Percentiles rank a stretch among this genome's conserved stretches.
These are phyloP conservation scores for Ceratocystis eucalypticola DNA, from an alignment of 2,329 filamentous ascomycete species.

Conservation along the genomic window DNA sequence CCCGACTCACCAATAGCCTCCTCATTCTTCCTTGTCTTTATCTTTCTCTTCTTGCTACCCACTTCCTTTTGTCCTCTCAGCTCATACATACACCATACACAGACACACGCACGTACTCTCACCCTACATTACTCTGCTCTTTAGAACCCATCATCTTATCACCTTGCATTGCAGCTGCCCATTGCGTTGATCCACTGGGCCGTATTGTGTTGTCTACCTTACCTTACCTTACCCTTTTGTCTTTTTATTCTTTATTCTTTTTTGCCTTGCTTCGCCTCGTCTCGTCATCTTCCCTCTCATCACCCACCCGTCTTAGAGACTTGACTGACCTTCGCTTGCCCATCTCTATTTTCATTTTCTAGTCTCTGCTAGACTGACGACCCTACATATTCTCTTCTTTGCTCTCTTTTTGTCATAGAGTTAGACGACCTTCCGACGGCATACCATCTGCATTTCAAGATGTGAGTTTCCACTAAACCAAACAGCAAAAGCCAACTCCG, in stretches of 20 bases:
- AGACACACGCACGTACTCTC: not conserved
- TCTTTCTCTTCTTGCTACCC: constrained; percentile 8
- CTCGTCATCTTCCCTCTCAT: not conserved
- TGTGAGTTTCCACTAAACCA: constrained; percentile 1
- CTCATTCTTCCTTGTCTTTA: not conserved
- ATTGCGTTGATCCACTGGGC: constrained; percentile 9
- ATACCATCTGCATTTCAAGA: not conserved
- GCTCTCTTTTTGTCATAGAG: not conserved
- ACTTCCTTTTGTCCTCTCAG: constrained; percentile 6
- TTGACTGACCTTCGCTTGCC: not conserved
- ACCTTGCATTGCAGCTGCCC: constrained; percentile 17
- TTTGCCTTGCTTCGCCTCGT: not conserved
- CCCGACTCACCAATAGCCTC: not conserved
- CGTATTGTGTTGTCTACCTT: not conserved
- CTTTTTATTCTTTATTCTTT: not conserved
- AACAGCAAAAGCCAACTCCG: not conserved
- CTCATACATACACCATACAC: not conserved
- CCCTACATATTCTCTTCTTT: not conserved
- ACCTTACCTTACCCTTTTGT: not conserved
- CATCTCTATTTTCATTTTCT: not conserved
- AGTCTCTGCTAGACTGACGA: not conserved
- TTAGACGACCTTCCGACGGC: not conserved
- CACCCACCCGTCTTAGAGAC: not conserved
- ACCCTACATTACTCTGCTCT: not conserved
- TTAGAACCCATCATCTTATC: constrained; percentile 13